These are phyloP conservation scores for Colletotrichum plurivorum DNA, from an alignment of 2,329 filamentous ascomycete genomes.

Conservation along the genomic window DNA sequence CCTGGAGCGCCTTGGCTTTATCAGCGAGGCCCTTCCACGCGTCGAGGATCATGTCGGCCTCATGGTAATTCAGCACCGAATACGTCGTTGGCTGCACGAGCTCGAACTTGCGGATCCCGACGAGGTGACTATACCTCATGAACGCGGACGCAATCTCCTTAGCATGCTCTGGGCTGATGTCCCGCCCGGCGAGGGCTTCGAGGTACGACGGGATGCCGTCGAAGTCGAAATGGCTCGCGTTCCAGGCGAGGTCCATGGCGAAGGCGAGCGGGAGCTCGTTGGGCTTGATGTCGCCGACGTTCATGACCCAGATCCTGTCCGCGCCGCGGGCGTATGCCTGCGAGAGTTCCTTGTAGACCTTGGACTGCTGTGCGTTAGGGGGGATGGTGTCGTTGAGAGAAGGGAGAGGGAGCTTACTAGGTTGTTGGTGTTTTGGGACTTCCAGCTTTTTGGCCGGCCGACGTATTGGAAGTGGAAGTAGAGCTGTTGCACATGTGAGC, in stretches of 20 bases:
- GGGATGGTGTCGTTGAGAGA: too few relatives aligned
- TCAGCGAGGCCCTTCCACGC: conserved; percentile 66
- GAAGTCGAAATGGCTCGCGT: conserved; percentile 61
- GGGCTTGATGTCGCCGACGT: conserved; percentile 75
- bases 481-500: conserved; percentile 45
- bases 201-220: conserved; percentile 63
- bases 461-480: conserved; percentile 65
- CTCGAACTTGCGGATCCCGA: conserved; percentile 73
- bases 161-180: conserved; percentile 66
- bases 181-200: conserved; percentile 64
- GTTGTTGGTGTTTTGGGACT: conserved; percentile 69
- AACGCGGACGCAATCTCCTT: conserved; percentile 65
- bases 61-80: conserved; percentile 74
- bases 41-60: conserved; percentile 70
- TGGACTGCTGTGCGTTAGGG: conserved; percentile 37
- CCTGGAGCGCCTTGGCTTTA: conserved; percentile 61
- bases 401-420: conserved; percentile 55
- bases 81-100: conserved; percentile 71
- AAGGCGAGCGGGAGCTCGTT: conserved; percentile 70
- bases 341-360: conserved; percentile 59
- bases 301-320: conserved; percentile 74
- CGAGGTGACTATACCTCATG: conserved; percentile 61
- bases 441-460: conserved; percentile 51
- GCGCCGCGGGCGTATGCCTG: conserved; percentile 69
- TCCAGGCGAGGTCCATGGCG: conserved; percentile 71